Conservation (phyloP, 768 basidiomycete species). For the Naematelia aurantialba region DNA sequence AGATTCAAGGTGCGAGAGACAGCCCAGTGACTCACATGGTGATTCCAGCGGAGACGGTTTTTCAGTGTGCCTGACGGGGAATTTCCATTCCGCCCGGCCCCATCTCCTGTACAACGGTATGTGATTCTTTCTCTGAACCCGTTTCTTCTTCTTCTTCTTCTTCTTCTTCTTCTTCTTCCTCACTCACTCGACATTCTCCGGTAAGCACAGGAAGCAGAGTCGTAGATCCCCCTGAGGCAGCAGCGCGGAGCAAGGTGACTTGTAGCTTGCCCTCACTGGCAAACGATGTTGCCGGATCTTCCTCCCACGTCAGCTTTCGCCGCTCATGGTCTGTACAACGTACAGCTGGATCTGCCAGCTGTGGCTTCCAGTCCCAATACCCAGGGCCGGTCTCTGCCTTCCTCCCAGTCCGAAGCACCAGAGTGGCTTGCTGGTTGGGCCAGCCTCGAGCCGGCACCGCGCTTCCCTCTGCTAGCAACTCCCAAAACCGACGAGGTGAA, state of each 20-base stretch:
- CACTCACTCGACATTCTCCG: too few relatives aligned
- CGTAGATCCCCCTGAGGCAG: background rate
- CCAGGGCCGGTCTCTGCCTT: background rate
- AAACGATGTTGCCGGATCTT: background rate
- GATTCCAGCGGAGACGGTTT: too few relatives aligned
- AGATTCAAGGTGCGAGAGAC: too few relatives aligned
- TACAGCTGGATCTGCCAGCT: background rate
- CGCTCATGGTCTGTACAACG: background rate
- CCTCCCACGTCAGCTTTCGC: background rate
- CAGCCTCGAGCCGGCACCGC: background rate
- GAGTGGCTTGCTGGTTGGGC: background rate
- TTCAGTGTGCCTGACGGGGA: too few relatives aligned
- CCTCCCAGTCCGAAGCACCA: background rate
- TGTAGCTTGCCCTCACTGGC: background rate
- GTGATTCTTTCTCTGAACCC: too few relatives aligned
- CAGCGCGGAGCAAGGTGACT: background rate
- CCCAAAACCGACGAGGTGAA: background rate
- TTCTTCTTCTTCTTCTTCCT: too few relatives aligned
- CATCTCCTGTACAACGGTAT: too few relatives aligned
- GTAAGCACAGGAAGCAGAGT: too few relatives aligned
- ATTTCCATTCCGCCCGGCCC: too few relatives aligned
- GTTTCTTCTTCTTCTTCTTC: too few relatives aligned
- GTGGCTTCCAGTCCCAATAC: background rate
- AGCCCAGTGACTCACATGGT: too few relatives aligned
- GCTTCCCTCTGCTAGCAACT: background rate